Percentiles rank a stretch among this genome's conserved stretches.
Evolutionary conservation across 352 stramenopile species (phyloP).

Genomic region (Sclerospora graminicola): DNA sequence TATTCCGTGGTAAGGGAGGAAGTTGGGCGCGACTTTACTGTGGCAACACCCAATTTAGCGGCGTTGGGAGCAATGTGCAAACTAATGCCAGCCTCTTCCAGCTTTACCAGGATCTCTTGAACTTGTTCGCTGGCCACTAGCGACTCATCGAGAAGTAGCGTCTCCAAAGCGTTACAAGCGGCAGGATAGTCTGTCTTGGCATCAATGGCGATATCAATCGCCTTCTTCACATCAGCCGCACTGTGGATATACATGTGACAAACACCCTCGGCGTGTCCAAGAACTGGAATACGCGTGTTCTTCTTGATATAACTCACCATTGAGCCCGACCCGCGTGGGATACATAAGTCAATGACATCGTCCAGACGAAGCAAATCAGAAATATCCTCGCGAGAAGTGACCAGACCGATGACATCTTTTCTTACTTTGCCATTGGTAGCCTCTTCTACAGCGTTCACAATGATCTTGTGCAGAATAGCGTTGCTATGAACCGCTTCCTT

Average conservation of each 20-base stretch:
- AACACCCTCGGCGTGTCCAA: constrained; percentile 96
- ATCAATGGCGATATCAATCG: constrained; percentile 89
- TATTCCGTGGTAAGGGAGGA: constrained; percentile 90
- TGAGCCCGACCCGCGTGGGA: constrained; percentile 91
- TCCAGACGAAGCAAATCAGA: constrained; percentile 90
- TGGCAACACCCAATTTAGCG: constrained; percentile 55
- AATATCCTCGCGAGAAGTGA: constrained; percentile 92
- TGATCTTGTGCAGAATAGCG: constrained; percentile 87
- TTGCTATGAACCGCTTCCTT: constrained; percentile 92
- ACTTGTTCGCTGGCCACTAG: constrained; percentile 69
- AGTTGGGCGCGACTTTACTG: constrained; percentile 58
- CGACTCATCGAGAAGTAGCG: constrained; percentile 89
- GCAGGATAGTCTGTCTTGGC: constrained; percentile 97
- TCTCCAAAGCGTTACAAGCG: constrained; percentile 97
- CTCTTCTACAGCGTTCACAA: constrained; percentile 88
- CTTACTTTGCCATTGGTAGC: constrained; percentile 84
- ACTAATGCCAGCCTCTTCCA: constrained; percentile 88
- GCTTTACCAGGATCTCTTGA: constrained; percentile 63
- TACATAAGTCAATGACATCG: constrained; percentile 97
- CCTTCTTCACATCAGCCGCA: constrained; percentile 80
- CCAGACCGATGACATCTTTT: constrained; percentile 90
- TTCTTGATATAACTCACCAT: constrained; percentile 97
- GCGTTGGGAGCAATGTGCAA: constrained; percentile 87
- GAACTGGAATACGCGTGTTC: constrained; percentile 94
- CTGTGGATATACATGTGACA: constrained; percentile 97